Evolutionary conservation across 192 early-diverging fungal genomes (phyloP).

Genomic region (Umbelopsis vinacea): DNA sequence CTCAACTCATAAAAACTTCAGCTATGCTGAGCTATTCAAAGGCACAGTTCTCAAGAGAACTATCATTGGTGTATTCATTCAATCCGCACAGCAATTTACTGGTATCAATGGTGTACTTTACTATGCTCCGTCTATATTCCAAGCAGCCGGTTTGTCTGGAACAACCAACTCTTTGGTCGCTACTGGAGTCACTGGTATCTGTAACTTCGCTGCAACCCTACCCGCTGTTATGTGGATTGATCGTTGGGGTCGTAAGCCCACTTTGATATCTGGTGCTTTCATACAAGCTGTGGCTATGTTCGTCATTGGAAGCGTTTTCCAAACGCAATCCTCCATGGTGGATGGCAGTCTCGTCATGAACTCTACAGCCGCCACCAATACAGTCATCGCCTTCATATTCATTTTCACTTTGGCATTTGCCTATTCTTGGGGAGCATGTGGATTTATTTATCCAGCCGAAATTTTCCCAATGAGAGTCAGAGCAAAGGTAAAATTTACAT

Average conservation of each 20-base stretch:
- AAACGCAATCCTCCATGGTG: constrained; percentile 9
- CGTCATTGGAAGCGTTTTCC: constrained; percentile 57
- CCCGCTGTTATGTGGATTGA: constrained; percentile 77
- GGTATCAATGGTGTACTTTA: constrained; percentile 82
- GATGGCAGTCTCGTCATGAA: constrained; percentile 26
- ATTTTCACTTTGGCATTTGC: constrained; percentile 42
- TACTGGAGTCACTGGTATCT: constrained; percentile 68
- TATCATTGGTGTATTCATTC: constrained; percentile 56
- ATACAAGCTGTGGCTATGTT: constrained; percentile 32
- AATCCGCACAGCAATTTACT: constrained; percentile 72
- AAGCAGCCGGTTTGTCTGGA: constrained; percentile 55
- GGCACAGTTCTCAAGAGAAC: constrained; percentile 57
- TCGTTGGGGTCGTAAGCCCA: constrained; percentile 66
- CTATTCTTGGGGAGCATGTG: constrained; percentile 39
- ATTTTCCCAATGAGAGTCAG: constrained; percentile 26
- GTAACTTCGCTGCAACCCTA: constrained; percentile 77
- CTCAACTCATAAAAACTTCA: constrained; percentile 3
- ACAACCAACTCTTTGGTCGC: constrained; percentile 52
- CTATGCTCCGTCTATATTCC: constrained; percentile 67
- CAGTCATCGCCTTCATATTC: constrained; percentile 42
- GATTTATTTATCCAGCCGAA: constrained; percentile 41
- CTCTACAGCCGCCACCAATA: constrained; percentile 14
- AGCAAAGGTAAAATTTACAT: constrained; percentile 16
- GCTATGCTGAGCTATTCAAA: constrained; percentile 55
- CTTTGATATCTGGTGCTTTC: constrained; percentile 66